Evolutionary conservation across 169 alveolate species (phyloP).

Genomic region (Eimeria tenella): DNA sequence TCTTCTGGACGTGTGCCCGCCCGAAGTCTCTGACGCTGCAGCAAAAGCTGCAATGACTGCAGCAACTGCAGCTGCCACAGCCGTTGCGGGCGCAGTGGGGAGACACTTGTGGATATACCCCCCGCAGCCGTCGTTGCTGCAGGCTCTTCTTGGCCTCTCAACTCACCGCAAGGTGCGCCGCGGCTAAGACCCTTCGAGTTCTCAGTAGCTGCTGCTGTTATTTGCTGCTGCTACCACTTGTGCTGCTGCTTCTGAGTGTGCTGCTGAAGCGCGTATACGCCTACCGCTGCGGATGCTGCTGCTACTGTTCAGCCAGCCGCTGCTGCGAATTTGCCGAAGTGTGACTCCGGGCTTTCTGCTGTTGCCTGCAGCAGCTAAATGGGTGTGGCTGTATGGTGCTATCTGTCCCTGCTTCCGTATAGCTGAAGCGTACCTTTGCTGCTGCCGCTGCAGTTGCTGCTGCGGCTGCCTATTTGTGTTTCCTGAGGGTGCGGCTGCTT

Average conservation of each 20-base stretch:
- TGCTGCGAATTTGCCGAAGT: neutral
- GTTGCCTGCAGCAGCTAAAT: neutral
- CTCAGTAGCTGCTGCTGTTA: neutral
- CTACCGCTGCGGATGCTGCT: slow-evolving; percentile 1
- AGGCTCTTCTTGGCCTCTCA: slow-evolving; percentile 37
- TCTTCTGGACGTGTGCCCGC: neutral
- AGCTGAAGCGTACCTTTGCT: neutral
- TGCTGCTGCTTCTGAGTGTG: neutral
- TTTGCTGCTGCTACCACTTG: neutral
- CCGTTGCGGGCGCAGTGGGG: slow-evolving; percentile 15
- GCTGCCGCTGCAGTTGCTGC: slow-evolving; percentile 10
- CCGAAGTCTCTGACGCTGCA: slow-evolving; percentile 19
- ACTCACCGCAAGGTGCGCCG: slow-evolving; percentile 50
- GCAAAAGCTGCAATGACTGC: slow-evolving; percentile 52
- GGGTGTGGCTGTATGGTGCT: too few relatives aligned
- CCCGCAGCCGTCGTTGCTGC: slow-evolving; percentile 62
- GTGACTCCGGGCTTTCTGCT: neutral
- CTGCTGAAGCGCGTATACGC: neutral
- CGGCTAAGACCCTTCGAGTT: neutral
- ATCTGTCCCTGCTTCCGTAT: too few relatives aligned
- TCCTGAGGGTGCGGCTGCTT: neutral
- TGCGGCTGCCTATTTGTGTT: neutral
- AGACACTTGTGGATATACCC: slow-evolving; percentile 11
- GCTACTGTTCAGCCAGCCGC: slow-evolving; percentile 8
- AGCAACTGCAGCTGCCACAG: slow-evolving; percentile 47